These are phyloP conservation scores for Aspergillus novofumigatus DNA, from an alignment of 2,329 filamentous ascomycete genomes.

Conservation along the genomic window DNA sequence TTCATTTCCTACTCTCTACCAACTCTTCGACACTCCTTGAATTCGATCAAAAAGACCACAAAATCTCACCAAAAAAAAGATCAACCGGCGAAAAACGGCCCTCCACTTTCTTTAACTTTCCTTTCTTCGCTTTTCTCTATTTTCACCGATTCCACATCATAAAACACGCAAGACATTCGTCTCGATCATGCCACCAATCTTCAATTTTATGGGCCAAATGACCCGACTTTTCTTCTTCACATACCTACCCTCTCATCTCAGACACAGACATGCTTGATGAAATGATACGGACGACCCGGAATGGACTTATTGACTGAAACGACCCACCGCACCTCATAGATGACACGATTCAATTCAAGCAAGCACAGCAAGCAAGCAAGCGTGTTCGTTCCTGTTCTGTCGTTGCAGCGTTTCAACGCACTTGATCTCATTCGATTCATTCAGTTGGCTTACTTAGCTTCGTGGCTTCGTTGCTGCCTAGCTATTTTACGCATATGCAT, in stretches of 20 bases:
- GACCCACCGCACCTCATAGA: not conserved
- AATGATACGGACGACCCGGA: not conserved
- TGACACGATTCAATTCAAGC: not conserved
- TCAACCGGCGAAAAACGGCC: not conserved
- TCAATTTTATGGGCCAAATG: not conserved
- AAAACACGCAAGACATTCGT: not conserved
- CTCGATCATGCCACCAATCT: not conserved
- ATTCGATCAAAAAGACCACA: not conserved
- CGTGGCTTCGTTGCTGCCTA: not conserved
- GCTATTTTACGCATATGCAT: not conserved
- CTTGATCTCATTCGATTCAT: not conserved
- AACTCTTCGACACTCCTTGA: not conserved
- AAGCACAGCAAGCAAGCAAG: not conserved
- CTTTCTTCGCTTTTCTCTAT: not conserved
- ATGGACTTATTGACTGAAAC: not conserved
- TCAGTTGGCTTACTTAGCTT: not conserved
- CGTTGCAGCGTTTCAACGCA: not conserved
- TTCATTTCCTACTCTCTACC: not conserved
- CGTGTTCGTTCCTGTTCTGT: not conserved
- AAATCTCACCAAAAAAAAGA: not conserved
- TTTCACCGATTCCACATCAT: not conserved
- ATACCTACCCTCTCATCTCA: not conserved
- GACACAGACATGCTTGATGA: not conserved
- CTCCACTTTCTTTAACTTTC: conserved; percentile 2
- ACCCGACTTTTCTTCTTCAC: not conserved